A percentile compares a stretch with the other conserved stretches of the same genome.
phyloP scores from a whole-genome alignment of 176 grass and related monocot species.

The Paspalum vaginatum region DNA sequence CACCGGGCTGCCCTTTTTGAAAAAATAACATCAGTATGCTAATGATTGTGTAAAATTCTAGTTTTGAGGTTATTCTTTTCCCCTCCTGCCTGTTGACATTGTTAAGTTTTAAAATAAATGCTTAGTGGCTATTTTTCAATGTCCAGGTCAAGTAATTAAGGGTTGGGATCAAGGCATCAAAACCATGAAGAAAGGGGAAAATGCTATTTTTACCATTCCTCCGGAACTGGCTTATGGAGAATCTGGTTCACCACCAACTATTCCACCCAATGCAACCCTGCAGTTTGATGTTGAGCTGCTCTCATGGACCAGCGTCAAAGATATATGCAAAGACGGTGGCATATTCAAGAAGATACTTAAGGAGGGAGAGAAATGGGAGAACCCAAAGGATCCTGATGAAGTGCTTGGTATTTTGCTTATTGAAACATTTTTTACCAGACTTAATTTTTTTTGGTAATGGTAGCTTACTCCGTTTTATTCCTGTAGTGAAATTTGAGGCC shows the following conservation, averaged over 20 bases:
- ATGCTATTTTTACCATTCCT: slow-evolving; percentile 95
- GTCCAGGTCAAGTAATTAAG: slow-evolving; percentile 90
- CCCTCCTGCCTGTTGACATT: neutral
- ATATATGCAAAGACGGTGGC: slow-evolving; percentile 95
- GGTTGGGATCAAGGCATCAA: slow-evolving; percentile 99
- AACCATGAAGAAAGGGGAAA: slow-evolving; percentile 99
- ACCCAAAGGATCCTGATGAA: slow-evolving; percentile 92
- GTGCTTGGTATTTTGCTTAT: slow-evolving; percentile 72
- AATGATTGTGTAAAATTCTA: neutral
- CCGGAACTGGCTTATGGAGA: slow-evolving; percentile 88
- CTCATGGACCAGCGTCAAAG: slow-evolving; percentile 88
- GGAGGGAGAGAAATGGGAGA: slow-evolving; percentile 97
- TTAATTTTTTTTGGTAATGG: too few species aligned
- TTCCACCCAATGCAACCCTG: slow-evolving; percentile 83
- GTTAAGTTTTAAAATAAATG: neutral
- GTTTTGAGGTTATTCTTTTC: neutral
- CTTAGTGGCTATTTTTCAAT: slow-evolving; percentile 19
- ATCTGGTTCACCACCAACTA: slow-evolving; percentile 83
- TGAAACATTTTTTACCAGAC: neutral
- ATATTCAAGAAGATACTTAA: slow-evolving; percentile 86
- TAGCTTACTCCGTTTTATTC: slow-evolving; percentile 22
- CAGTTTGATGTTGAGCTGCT: slow-evolving; percentile 98
- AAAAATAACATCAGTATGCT: neutral
- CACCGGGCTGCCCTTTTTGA: too few species aligned
- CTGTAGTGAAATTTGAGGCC: slow-evolving; percentile 85